Evolutionary conservation across 169 alveolate species (phyloP).

Genomic region (Plasmodium yoelii): DNA sequence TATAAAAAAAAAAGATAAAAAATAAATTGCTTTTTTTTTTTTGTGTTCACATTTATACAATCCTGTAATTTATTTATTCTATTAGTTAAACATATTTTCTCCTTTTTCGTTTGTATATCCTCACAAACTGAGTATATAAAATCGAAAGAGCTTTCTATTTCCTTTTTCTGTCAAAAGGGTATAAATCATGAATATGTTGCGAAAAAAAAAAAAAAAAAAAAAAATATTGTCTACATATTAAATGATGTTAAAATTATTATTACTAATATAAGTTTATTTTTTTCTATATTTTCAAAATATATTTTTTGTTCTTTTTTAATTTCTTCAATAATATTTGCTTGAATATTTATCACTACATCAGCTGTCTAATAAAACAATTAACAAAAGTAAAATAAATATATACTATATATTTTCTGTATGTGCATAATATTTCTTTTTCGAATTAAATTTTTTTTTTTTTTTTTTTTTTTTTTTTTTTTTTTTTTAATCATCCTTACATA

Average conservation of each 20-base stretch:
- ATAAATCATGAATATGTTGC: background rate
- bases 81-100: slow-evolving; percentile 48
- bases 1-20: too few relatives aligned
- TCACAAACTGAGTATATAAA: slow-evolving; percentile 66
- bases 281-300: slow-evolving; percentile 46
- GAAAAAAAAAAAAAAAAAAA: background rate
- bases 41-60: slow-evolving; percentile 49
- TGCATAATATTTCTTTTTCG: background rate
- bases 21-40: background rate
- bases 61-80: slow-evolving; percentile 62
- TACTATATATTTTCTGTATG: background rate
- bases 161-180: slow-evolving; percentile 33
- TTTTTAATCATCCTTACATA: slow-evolving; percentile 21
- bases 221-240: background rate
- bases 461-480: too few relatives aligned
- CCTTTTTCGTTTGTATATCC: slow-evolving; percentile 66
- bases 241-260: background rate
- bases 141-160: slow-evolving; percentile 58
- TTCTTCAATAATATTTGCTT: slow-evolving; percentile 45
- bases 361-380: slow-evolving; percentile 33
- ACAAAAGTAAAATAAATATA: background rate
- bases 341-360: slow-evolving; percentile 55
- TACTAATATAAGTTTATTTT: slow-evolving; percentile 35
- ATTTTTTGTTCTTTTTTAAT: slow-evolving; percentile 44
- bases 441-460: too few relatives aligned